A percentile compares a stretch with the other conserved stretches of the same genome.
phyloP scores from a whole-genome alignment of 257 asterid species.

The Solanum etuberosum region DNA sequence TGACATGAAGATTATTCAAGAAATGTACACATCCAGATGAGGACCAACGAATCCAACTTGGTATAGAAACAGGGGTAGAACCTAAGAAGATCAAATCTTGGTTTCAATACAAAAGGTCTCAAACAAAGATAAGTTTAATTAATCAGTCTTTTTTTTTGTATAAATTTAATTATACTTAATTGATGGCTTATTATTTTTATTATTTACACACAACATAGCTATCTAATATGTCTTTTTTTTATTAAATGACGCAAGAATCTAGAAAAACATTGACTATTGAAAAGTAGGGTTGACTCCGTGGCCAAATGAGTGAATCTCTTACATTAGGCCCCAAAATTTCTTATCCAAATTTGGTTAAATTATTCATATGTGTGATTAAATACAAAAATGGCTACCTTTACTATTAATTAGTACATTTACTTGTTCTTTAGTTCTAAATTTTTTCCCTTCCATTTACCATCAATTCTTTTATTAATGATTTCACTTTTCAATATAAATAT shows the following conservation, averaged over 20 bases:
- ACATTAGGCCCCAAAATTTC: no score
- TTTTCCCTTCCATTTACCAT: no score
- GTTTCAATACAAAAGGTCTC: slow-evolving; percentile 70
- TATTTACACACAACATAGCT: no score
- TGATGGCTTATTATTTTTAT: no score
- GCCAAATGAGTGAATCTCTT: no score
- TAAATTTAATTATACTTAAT: background rate
- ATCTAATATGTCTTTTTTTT: no score
- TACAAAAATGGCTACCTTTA: background rate
- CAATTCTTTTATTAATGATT: background rate
- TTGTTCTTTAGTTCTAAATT: background rate
- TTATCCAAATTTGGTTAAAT: no score
- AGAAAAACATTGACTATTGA: no score
- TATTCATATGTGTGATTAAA: no score
- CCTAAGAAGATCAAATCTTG: slow-evolving; percentile 49
- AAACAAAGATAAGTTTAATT: slow-evolving; percentile 27
- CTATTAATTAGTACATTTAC: background rate
- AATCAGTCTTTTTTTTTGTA: no score
- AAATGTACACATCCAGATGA: slow-evolving; percentile 47
- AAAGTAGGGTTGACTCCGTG: no score
- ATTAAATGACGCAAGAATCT: no score
- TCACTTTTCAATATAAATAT: background rate
- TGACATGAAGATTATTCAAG: slow-evolving; percentile 41
- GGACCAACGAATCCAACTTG: slow-evolving; percentile 35
- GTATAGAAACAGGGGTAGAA: slow-evolving; percentile 45